These are phyloP conservation scores for Ganoderma multipileum DNA, from an alignment of 1,284 basidiomycete genomes.

Conservation along the genomic window DNA sequence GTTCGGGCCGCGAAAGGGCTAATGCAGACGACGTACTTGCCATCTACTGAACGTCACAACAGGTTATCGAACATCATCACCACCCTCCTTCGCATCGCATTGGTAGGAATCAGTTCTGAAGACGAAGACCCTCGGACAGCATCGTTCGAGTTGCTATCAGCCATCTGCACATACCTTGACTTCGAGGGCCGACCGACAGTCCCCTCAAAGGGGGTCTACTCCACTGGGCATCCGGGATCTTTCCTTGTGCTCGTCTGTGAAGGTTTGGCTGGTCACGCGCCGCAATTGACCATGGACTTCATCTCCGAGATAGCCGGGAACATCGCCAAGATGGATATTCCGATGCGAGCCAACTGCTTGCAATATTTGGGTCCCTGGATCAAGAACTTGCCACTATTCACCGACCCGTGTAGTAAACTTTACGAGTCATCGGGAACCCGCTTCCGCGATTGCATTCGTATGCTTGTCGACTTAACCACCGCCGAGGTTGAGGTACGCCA, in stretches of 20 bases:
- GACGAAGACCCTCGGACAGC: constrained; percentile 80
- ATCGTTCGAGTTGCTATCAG: constrained; percentile 80
- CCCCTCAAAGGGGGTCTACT: constrained; percentile 71
- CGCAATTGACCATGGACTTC: constrained; percentile 87
- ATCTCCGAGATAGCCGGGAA: constrained; percentile 80
- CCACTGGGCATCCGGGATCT: constrained; percentile 74
- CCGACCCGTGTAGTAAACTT: constrained; percentile 67
- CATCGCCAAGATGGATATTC: constrained; percentile 58
- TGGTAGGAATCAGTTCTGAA: constrained; percentile 76
- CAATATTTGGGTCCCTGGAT: constrained; percentile 90
- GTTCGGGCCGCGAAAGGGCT: constrained; percentile 76
- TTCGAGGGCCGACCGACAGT: constrained; percentile 76
- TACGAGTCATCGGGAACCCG: constrained; percentile 76
- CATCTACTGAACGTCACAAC: constrained; percentile 72
- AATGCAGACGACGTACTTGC: constrained; percentile 61
- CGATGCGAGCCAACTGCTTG: constrained; percentile 74
- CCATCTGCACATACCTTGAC: constrained; percentile 80
- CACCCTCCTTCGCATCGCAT: constrained; percentile 81
- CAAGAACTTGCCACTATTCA: constrained; percentile 76
- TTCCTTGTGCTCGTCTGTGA: constrained; percentile 77
- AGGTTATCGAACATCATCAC: constrained; percentile 85
- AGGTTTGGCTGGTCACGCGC: constrained; percentile 73
- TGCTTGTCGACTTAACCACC: constrained; percentile 78
- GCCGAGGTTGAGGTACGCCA: constrained; percentile 67
- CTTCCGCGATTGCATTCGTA: constrained; percentile 79